A percentile compares a stretch with the other conserved stretches of the same genome.
phyloP scores from a whole-genome alignment of 129 eudicot species.

The Lactuca sativa region DNA sequence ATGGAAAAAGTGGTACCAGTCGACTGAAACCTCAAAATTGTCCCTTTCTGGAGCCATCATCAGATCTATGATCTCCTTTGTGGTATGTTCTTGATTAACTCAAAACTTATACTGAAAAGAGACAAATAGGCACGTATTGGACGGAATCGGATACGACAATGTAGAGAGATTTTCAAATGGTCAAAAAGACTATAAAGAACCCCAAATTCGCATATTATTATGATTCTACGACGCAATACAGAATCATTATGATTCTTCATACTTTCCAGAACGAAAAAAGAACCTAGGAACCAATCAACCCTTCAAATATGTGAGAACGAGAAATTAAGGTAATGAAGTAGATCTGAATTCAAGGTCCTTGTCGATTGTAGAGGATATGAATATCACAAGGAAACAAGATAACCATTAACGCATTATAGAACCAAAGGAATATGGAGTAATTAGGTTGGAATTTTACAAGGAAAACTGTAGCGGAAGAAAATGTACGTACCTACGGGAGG shows the following conservation, averaged over 20 bases:
- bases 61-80: slow-evolving; percentile 13
- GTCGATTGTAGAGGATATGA: background rate
- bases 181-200: background rate
- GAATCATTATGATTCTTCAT: too few relatives aligned
- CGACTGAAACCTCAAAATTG: slow-evolving; percentile 59
- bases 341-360: background rate
- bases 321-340: background rate
- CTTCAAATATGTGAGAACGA: background rate
- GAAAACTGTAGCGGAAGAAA: slow-evolving; percentile 4
- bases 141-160: background rate
- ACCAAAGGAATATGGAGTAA: slow-evolving; percentile 4
- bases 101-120: too few relatives aligned
- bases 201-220: background rate
- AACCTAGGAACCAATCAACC: too few relatives aligned
- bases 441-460: slow-evolving; percentile 12
- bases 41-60: slow-evolving; percentile 77
- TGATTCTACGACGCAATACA: too few relatives aligned
- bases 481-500: slow-evolving; percentile 1
- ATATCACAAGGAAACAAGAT: background rate
- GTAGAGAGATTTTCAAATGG: background rate
- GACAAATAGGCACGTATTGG: slow-evolving; percentile 17
- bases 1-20: slow-evolving; percentile 53
- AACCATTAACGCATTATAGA: background rate
- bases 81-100: slow-evolving; percentile 21
- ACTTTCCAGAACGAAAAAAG: too few relatives aligned